Evolutionary conservation across 2,329 filamentous ascomycete species (phyloP), one percentile per base, ranked within the genome.

Genomic region (Ploettnerulaceae sp.): DNA sequence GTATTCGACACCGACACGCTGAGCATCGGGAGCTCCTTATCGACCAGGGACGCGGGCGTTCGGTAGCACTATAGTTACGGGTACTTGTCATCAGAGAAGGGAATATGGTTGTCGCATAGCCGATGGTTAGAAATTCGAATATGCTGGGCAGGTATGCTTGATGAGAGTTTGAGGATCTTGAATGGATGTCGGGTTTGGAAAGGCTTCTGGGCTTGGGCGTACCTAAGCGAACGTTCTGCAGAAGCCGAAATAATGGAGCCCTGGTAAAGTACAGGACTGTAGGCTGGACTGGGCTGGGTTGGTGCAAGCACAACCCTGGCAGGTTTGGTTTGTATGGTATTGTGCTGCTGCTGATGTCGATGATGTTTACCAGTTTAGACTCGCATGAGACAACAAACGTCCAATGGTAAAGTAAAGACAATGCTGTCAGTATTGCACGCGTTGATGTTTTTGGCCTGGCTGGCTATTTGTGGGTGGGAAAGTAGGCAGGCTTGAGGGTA

Each of bases 11-110:
- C 46, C 41, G 50, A 43, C 45, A 49, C 55, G 48, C 53, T 56
- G 55, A 56, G 58, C 61, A 63, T 63, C 54, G 45, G 61, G 60
- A 56, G 57, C 51, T 47, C 48, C 20, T 34, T 49, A 28, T 32
- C 37, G 46, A 45, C 33, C 18, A 21, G 15, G 29, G 26, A 22
- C 20, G 32, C 25, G 21, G 41, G 33, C 20, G 48, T 29, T 12
- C 31, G 24, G n/a, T 53, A 50, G 53, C 24, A 31, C 54, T 52
- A 45, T 20, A 20, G 42, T 28, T 21, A 28, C 21, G 34, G 28
- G 32, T 47, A 48, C 44, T 15, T 37, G 48, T 22, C 22, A 22
- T 52, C 43, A 47, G 33, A 38, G 31, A 29, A 25, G 9, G 26
- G 25, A 45, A 45, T 51, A 48, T 47, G 33, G 42, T 54, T 34